These are phyloP conservation scores for Penicillium polonicum DNA, from an alignment of 2,329 filamentous ascomycete genomes.

Conservation along the genomic window DNA sequence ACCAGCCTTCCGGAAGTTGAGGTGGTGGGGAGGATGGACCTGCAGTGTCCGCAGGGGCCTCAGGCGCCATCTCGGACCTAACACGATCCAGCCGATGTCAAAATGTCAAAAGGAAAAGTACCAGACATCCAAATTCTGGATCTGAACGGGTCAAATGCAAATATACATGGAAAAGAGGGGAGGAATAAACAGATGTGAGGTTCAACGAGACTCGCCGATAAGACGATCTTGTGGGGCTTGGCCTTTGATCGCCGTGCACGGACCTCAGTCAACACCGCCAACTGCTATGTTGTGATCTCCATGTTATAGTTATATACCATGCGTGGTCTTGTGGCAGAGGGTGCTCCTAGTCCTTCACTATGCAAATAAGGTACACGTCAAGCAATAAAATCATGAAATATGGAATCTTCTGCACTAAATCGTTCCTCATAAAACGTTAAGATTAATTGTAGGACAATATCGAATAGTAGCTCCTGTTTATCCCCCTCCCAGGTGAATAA, in stretches of 20 bases:
- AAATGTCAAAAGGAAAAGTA: neutral
- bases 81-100: neutral
- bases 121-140: neutral
- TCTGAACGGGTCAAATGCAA: neutral
- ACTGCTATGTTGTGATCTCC: neutral
- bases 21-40: conserved; percentile 41
- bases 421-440: neutral
- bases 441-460: neutral
- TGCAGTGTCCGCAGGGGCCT: conserved; percentile 38
- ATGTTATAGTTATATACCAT: no score
- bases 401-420: neutral
- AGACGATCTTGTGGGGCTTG: conserved; percentile 25
- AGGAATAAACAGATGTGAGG: neutral
- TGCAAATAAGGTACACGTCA: neutral
- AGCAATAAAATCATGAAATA: neutral
- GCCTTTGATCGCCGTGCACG: conserved; percentile 20
- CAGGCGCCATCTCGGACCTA: conserved; percentile 25
- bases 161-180: neutral
- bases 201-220: conserved; percentile 9
- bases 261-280: neutral
- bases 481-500: neutral
- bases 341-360: neutral
- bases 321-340: no score
- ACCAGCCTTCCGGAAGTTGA: conserved; percentile 42
- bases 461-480: neutral